Conservation (phyloP, 805 yeast genomes). For the Candida lessepsii region DNA sequence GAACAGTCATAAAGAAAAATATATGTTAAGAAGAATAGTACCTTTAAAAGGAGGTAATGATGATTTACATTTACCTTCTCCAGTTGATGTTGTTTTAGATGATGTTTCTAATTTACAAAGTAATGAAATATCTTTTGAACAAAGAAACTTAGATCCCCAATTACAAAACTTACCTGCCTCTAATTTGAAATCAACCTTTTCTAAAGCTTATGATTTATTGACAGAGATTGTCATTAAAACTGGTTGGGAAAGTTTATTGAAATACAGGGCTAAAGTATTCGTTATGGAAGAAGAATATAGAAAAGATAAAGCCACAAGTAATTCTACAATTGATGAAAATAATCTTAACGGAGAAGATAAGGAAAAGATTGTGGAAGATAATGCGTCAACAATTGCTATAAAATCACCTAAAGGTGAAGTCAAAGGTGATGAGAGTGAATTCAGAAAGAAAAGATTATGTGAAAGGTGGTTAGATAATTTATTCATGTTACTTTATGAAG, state of each 20-base stretch:
- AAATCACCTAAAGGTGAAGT: constrained; percentile 33
- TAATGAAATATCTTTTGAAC: constrained; percentile 63
- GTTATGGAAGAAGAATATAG: constrained; percentile 50
- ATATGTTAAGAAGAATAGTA: constrained; percentile 57
- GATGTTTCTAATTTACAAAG: constrained; percentile 70
- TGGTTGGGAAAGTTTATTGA: constrained; percentile 46
- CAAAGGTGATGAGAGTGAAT: constrained; percentile 34
- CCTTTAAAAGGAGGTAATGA: constrained; percentile 48
- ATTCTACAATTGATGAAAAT: constrained; percentile 12
- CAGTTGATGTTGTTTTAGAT: constrained; percentile 67
- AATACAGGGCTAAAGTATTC: constrained; percentile 46
- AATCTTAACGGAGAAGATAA: constrained; percentile 3
- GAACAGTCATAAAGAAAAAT: constrained; percentile 71
- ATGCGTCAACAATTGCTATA: constrained; percentile 35
- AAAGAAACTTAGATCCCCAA: constrained; percentile 59
- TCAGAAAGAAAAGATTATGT: constrained; percentile 64
- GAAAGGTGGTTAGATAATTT: constrained; percentile 74
- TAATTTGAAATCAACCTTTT: constrained; percentile 52
- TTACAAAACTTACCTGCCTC: constrained; percentile 67
- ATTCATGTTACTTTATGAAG: constrained; percentile 69
- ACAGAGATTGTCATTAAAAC: constrained; percentile 45
- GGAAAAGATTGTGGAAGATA: not conserved
- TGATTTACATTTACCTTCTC: constrained; percentile 70
- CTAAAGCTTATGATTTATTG: constrained; percentile 45
- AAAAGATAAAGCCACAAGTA: constrained; percentile 28